Evolutionary conservation across 148 eudicot genomes (phyloP), one percentile per base, ranked within the genome.

Genomic region (Drosera capensis): DNA sequence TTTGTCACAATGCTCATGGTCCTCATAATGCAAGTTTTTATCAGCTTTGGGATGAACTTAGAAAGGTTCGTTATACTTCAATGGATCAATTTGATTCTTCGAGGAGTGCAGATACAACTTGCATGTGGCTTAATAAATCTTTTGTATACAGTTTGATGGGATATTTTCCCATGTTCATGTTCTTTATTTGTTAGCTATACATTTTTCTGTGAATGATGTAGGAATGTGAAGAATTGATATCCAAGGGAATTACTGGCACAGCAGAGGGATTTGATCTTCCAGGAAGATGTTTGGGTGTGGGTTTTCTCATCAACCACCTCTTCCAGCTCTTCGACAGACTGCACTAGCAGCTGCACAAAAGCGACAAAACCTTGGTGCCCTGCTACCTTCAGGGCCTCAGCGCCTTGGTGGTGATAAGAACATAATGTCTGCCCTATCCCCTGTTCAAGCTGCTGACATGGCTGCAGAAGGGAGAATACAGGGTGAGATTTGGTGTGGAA

Each of bases 381-480:
- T 84, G 49, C 62, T 84, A 22, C 95, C 95, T 26, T 62, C 80
- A 14, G 99, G 95, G 14, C 87, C 99, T 23, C 61, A 67, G 45
- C 86, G 81, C 31, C 49, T 90, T 51, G 99, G 99, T 46, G 95
- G 99, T 39, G 93, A 90, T 57, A 73, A 61, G 55, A 68, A 66
- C 51, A 71, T 85, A 14, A 90, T 68, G 93, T 55, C 49, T 53
- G 70, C 88, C 36, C 70, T 90, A 31, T 75, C 60, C 62, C 99
- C 99, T 13, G 63, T 63, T 20, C 93, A 90, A 71, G 99, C 99
- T 60, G 99, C 99, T 60, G 99, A 93, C 45, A 90, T 90, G 99
- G 99, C 99, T 42, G 95, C 99, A 7, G 95, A 85, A 65, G 75
- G 99, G 72, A 80, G 99, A 66, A 56, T 84, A 30, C 82, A 66